These are phyloP conservation scores for Lachancea cidri DNA, from an alignment of 805 yeast genomes.

Conservation along the genomic window DNA sequence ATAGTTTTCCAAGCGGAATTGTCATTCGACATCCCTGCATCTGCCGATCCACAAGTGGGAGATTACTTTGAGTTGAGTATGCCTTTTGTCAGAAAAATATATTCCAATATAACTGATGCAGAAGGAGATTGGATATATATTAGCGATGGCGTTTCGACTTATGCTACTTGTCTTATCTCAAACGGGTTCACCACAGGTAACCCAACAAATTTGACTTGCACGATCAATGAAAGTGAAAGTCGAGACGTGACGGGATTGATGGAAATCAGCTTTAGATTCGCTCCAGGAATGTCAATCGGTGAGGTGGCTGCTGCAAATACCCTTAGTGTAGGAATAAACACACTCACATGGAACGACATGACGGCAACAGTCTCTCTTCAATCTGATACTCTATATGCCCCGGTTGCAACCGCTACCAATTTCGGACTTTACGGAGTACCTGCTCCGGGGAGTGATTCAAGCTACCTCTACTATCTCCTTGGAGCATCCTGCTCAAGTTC, in stretches of 20 bases:
- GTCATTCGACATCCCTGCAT: slow-evolving; percentile 9
- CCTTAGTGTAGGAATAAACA: slow-evolving; percentile 10
- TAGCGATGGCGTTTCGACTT: slow-evolving; percentile 1
- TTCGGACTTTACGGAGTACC: neutral
- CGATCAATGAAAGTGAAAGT: slow-evolving; percentile 1
- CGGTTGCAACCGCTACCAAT: neutral
- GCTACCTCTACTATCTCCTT: slow-evolving; percentile 4
- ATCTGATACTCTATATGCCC: neutral
- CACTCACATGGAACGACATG: slow-evolving; percentile 14
- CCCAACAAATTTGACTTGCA: slow-evolving; percentile 3
- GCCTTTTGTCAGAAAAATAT: slow-evolving; percentile 13
- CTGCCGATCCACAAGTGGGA: slow-evolving; percentile 11
- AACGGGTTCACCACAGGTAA: slow-evolving; percentile 3
- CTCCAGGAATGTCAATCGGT: slow-evolving; percentile 8
- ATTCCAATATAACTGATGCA: slow-evolving; percentile 5
- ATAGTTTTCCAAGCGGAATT: slow-evolving; percentile 11
- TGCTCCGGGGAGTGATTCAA: slow-evolving; percentile 2
- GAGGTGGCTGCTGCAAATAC: slow-evolving; percentile 10
- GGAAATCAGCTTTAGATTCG: slow-evolving; percentile 10
- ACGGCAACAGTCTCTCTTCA: slow-evolving; percentile 11
- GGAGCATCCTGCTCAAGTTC: slow-evolving; percentile 10
- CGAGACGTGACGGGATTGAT: slow-evolving; percentile 2
- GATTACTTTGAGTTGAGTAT: slow-evolving; percentile 12
- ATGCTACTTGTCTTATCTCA: slow-evolving; percentile 7
- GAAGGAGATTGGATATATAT: slow-evolving; percentile 2